Conservation (phyloP, 75 land plant genomes). For the Picea sitchensis region DNA sequence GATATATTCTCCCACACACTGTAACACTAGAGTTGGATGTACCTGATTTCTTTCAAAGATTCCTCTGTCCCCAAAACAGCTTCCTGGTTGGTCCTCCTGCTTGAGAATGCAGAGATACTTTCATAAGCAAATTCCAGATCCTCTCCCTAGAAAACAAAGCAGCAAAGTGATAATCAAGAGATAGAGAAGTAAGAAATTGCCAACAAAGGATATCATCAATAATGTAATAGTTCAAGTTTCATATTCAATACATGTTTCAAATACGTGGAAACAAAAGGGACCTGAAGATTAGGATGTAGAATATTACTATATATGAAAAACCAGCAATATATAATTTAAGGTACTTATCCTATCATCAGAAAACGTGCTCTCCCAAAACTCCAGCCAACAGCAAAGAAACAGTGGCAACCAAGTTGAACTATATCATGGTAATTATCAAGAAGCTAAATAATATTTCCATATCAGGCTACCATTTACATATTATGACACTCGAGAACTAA, state of each 20-base stretch:
- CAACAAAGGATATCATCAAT: not conserved
- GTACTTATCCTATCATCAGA: not conserved
- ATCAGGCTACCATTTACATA: too few relatives aligned
- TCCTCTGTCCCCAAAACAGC: slow-evolving; percentile 92
- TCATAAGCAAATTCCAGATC: slow-evolving; percentile 96
- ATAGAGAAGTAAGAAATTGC: not conserved
- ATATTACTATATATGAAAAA: not conserved
- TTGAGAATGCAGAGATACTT: slow-evolving; percentile 96
- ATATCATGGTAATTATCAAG: not conserved
- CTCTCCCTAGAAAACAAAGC: slow-evolving; percentile 61
- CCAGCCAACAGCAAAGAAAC: not conserved
- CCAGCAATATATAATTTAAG: not conserved
- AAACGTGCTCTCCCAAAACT: not conserved
- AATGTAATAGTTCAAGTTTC: not conserved
- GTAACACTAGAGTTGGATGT: too few relatives aligned
- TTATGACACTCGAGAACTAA: not conserved
- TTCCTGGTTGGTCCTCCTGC: slow-evolving; percentile 78
- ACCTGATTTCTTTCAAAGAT: slow-evolving; percentile 86
- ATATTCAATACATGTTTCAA: not conserved
- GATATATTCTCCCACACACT: too few relatives aligned
- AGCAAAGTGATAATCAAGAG: not conserved
- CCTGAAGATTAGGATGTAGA: not conserved
- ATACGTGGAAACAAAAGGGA: not conserved
- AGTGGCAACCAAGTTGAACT: not conserved
- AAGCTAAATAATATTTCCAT: too few relatives aligned